Percentiles rank a stretch among this genome's conserved stretches.
phyloP scores from a whole-genome alignment of 305 asterid species.

The Plantago lanceolata region DNA sequence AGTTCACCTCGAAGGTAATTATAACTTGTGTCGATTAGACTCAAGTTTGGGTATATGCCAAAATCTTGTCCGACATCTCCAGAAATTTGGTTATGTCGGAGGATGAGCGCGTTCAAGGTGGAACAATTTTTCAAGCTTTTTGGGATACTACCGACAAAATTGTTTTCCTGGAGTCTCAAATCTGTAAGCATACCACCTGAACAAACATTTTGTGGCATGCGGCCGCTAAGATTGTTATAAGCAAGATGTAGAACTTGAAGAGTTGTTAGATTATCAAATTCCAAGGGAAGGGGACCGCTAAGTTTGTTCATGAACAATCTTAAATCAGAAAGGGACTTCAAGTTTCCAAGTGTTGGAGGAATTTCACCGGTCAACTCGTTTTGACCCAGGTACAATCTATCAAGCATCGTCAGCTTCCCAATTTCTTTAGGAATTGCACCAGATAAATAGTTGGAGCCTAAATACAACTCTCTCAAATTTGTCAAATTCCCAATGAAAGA shows the following conservation, averaged over 20 bases:
- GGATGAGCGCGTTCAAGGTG: constrained; percentile 14
- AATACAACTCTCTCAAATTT: constrained; percentile 3
- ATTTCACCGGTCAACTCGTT: constrained; percentile 20
- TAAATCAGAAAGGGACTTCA: neutral
- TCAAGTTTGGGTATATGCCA: constrained; percentile 23
- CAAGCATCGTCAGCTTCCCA: constrained; percentile 14
- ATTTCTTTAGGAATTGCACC: constrained; percentile 25
- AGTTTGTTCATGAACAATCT: constrained; percentile 24
- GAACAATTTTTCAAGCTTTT: constrained; percentile 31
- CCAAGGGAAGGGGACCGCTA: constrained; percentile 19
- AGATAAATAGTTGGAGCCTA: constrained; percentile 15
- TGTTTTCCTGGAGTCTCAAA: constrained; percentile 19
- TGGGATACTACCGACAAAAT: constrained; percentile 22
- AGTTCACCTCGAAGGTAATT: constrained; percentile 31
- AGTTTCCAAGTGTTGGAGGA: constrained; percentile 7
- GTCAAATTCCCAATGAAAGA: constrained; percentile 26
- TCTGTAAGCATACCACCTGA: constrained; percentile 21
- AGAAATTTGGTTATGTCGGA: constrained; percentile 16
- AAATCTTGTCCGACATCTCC: constrained; percentile 25
- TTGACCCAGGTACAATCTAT: neutral
- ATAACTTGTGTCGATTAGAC: constrained; percentile 15
- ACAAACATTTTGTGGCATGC: constrained; percentile 27
- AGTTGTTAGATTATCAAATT: constrained; percentile 13
- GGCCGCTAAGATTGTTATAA: constrained; percentile 22
- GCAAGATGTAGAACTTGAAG: constrained; percentile 5